Conservation (phyloP, 352 stramenopile species). For the Pythium chondricola region DNA sequence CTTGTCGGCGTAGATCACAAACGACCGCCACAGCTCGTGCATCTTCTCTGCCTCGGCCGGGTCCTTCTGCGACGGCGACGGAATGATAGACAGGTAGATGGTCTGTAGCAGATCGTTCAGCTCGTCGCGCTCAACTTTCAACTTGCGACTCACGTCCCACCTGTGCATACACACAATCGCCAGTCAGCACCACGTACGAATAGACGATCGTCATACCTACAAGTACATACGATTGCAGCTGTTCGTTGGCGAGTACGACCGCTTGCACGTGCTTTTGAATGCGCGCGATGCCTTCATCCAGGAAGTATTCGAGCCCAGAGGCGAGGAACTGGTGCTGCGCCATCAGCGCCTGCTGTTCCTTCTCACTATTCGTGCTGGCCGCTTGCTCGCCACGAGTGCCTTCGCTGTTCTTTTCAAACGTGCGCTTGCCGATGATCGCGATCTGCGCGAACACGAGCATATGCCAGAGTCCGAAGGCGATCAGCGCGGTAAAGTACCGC, state of each 20-base stretch:
- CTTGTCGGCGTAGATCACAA: constrained; percentile 77
- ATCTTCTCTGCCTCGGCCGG: constrained; percentile 24
- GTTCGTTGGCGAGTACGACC: constrained; percentile 36
- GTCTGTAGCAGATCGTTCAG: constrained; percentile 69
- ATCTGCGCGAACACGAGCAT: constrained; percentile 77
- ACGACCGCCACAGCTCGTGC: constrained; percentile 46
- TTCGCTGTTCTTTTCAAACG: constrained; percentile 54
- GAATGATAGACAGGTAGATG: constrained; percentile 53
- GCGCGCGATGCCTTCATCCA: constrained; percentile 50
- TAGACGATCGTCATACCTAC: no score
- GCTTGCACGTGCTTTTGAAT: constrained; percentile 62
- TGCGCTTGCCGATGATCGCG: constrained; percentile 66
- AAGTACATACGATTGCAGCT: constrained; percentile 49
- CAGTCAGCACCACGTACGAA: background rate
- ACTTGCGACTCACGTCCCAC: constrained; percentile 71
- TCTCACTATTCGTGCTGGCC: background rate
- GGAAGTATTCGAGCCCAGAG: constrained; percentile 76
- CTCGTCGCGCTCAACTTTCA: constrained; percentile 56
- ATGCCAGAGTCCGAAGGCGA: constrained; percentile 75
- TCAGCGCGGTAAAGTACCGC: constrained; percentile 65
- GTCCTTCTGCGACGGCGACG: constrained; percentile 18
- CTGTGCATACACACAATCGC: constrained; percentile 5
- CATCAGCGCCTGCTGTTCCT: constrained; percentile 28
- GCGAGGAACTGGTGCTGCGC: constrained; percentile 65
- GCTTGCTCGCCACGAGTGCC: background rate